A percentile compares a stretch with the other conserved stretches of the same genome.
Evolutionary conservation across 2,329 filamentous ascomycete genomes (phyloP).

Genomic region (Metarhizium album): DNA sequence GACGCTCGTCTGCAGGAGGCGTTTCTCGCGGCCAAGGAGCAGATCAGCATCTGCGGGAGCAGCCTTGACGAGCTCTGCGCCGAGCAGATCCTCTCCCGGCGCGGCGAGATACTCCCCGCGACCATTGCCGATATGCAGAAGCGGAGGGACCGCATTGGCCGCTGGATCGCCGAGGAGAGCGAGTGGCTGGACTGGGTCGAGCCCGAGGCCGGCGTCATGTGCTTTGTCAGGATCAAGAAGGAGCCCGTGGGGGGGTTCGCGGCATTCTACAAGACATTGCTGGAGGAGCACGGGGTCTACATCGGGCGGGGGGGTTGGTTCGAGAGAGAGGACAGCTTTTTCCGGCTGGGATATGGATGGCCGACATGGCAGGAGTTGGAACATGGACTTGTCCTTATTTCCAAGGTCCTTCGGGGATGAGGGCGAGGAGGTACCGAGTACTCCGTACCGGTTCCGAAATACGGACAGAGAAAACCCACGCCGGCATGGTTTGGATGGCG

Average conservation of each 20-base stretch:
- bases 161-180: constrained; percentile 13
- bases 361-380: constrained; percentile 12
- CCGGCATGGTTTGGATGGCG: too few species aligned
- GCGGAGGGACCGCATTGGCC: constrained; percentile 11
- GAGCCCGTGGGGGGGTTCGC: constrained; percentile 10
- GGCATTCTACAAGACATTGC: constrained; percentile 12
- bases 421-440: too few species aligned
- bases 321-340: constrained; percentile 13
- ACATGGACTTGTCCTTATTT: constrained; percentile 12
- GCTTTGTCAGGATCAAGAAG: constrained; percentile 14
- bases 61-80: constrained; percentile 13
- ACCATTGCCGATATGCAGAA: constrained; percentile 11
- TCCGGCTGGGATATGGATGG: constrained; percentile 16
- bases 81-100: constrained; percentile 12
- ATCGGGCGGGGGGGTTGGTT: constrained; percentile 16
- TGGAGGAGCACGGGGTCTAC: constrained; percentile 12
- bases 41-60: constrained; percentile 15
- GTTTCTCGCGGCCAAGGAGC: constrained; percentile 15
- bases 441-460: too few species aligned
- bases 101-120: constrained; percentile 4
- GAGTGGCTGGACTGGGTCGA: constrained; percentile 15
- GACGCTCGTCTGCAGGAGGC: constrained; percentile 11
- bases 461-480: too few species aligned
- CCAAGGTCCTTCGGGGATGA: constrained; percentile 7
- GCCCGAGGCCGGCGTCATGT: constrained; percentile 14